phyloP scores from a whole-genome alignment of 83 land plant species.

The Larix sibirica region DNA sequence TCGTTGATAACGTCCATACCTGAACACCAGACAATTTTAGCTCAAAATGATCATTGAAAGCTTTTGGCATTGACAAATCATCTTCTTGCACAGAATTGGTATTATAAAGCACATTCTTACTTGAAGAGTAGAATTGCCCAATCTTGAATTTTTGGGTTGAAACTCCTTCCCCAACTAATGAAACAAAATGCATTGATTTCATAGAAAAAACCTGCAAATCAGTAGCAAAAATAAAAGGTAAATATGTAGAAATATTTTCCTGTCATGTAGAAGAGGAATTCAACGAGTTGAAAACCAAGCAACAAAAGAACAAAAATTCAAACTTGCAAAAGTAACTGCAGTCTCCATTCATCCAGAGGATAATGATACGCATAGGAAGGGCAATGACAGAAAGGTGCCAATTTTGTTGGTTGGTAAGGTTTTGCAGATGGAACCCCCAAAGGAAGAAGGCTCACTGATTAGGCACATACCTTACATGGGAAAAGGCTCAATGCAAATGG shows the following conservation, averaged over 20 bases:
- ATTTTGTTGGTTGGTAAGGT: too few species aligned
- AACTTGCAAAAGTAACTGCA: too few species aligned
- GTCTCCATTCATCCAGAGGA: too few species aligned
- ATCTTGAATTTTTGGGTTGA: background rate
- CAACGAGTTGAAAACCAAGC: background rate
- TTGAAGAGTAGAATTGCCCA: background rate
- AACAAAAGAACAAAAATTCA: background rate
- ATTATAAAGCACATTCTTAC: background rate
- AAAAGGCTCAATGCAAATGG: too few species aligned
- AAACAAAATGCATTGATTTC: conserved; percentile 12
- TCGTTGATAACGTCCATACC: conserved; percentile 24
- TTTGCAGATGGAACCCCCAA: too few species aligned
- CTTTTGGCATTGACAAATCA: conserved; percentile 20
- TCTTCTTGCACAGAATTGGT: background rate
- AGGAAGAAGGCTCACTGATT: too few species aligned
- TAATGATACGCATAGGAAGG: too few species aligned
- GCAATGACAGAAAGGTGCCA: too few species aligned
- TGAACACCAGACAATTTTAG: conserved; percentile 30
- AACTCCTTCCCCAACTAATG: background rate
- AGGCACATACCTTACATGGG: too few species aligned
- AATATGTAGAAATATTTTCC: background rate
- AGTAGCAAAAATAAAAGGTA: background rate
- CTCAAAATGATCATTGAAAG: conserved; percentile 52
- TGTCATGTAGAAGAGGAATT: background rate
- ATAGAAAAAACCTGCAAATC: conserved; percentile 8